Conservation (phyloP, 1,284 basidiomycete species). For the Veloboletus limbatus region DNA sequence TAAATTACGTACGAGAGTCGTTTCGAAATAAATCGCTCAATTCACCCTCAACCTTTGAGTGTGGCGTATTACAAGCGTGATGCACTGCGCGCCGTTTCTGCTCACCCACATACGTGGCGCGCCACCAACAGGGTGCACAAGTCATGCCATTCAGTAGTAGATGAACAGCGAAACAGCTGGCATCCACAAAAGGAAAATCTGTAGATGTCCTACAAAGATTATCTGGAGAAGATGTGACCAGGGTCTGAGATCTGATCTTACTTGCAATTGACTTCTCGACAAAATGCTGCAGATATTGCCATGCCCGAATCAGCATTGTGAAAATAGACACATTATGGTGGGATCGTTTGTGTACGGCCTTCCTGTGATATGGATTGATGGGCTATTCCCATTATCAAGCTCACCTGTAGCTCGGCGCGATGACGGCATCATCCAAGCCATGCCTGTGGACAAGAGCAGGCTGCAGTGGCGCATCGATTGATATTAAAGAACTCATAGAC, state of each 20-base stretch:
- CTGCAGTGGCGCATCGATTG: conserved; percentile 30
- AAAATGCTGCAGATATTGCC: conserved; percentile 10
- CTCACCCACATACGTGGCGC: conserved; percentile 12
- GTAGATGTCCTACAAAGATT: not conserved
- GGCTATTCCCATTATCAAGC: not conserved
- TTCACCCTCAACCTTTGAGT: conserved; percentile 2
- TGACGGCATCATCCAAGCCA: no score
- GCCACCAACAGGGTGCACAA: conserved; percentile 13
- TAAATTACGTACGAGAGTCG: conserved; percentile 19
- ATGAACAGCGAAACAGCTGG: not conserved
- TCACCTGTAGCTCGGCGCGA: not conserved
- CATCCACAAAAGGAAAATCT: conserved; percentile 7
- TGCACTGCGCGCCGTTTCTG: conserved; percentile 2
- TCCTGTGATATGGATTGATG: not conserved
- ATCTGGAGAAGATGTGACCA: conserved; percentile 3
- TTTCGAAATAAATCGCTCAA: conserved; percentile 9
- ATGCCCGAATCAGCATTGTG: not conserved
- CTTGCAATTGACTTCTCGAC: conserved; percentile 4
- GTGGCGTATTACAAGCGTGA: conserved; percentile 10
- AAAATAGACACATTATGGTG: not conserved
- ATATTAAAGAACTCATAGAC: conserved; percentile 1
- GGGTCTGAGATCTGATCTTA: conserved; percentile 8
- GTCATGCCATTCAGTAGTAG: not conserved
- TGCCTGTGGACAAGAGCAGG: conserved; percentile 3
- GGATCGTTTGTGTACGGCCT: not conserved